Evolutionary conservation across 176 grass and related monocot genomes (phyloP).

Genomic region (Oryza rufipogon): DNA sequence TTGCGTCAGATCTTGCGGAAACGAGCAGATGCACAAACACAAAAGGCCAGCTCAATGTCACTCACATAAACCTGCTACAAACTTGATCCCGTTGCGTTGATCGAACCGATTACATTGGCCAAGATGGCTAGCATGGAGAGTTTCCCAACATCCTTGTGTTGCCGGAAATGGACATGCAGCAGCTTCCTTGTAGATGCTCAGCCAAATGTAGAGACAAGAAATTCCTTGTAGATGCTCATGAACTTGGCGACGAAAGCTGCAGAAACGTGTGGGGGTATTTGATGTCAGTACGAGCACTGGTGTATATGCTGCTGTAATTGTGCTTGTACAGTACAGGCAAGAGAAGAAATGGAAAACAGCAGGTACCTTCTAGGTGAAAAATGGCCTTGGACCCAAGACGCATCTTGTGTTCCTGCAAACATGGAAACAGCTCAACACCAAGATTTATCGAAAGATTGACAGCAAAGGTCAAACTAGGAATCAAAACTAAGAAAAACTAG

Average conservation of each 20-base stretch:
- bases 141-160: neutral
- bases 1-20: too few relatives aligned
- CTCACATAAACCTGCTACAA: conserved; percentile 24
- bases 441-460: neutral
- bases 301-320: neutral
- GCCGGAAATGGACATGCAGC: neutral
- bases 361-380: conserved; percentile 97
- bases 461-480: neutral
- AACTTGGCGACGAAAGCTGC: conserved; percentile 99
- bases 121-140: neutral
- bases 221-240: conserved; percentile 99
- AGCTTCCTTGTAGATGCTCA: conserved; percentile 36
- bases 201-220: conserved; percentile 84
- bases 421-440: neutral
- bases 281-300: neutral
- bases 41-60: neutral
- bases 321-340: neutral
- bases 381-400: conserved; percentile 89
- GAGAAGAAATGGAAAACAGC: neutral
- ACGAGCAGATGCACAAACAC: too few relatives aligned
- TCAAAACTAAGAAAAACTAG: neutral
- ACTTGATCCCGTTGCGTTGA: neutral
- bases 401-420: conserved; percentile 95
- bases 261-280: neutral
- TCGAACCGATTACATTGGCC: neutral